phyloP scores from a whole-genome alignment of 228 moss, liverwort and hornwort genomes.

The Sphagnum magellanicum region DNA sequence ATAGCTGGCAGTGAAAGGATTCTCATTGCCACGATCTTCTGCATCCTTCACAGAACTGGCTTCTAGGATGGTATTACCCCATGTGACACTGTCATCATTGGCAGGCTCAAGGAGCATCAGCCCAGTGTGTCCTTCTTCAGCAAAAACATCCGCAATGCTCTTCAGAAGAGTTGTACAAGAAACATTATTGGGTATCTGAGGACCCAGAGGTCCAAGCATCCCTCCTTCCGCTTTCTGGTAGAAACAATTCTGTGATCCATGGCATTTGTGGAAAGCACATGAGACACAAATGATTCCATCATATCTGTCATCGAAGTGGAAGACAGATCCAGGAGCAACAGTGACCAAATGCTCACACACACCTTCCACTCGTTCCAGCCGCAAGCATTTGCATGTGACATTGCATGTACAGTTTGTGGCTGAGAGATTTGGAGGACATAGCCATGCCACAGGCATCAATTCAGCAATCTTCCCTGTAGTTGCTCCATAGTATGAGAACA shows the following conservation, averaged over 20 bases:
- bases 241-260: not conserved
- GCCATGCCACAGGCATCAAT: conserved; percentile 7
- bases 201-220: conserved; percentile 1
- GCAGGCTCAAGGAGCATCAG: conserved; percentile 21
- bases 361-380: conserved; percentile 11
- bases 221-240: not conserved
- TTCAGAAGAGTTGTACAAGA: not conserved
- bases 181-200: not conserved
- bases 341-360: conserved; percentile 24
- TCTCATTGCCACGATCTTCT: conserved; percentile 26
- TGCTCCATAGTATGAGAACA: conserved; percentile 27
- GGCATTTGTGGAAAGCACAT: conserved; percentile 8
- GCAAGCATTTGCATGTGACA: conserved; percentile 11
- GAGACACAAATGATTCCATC: conserved; percentile 14
- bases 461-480: conserved; percentile 13
- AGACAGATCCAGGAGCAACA: conserved; percentile 19
- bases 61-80: conserved; percentile 22
- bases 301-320: conserved; percentile 16
- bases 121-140: conserved; percentile 10
- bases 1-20: conserved; percentile 15
- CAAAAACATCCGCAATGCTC: not conserved
- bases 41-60: conserved; percentile 25
- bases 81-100: conserved; percentile 15
- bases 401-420: not conserved
- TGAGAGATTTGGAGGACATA: not conserved